Evolutionary conservation across 805 yeast species (phyloP).

Genomic region (Candida qinlingensis): DNA sequence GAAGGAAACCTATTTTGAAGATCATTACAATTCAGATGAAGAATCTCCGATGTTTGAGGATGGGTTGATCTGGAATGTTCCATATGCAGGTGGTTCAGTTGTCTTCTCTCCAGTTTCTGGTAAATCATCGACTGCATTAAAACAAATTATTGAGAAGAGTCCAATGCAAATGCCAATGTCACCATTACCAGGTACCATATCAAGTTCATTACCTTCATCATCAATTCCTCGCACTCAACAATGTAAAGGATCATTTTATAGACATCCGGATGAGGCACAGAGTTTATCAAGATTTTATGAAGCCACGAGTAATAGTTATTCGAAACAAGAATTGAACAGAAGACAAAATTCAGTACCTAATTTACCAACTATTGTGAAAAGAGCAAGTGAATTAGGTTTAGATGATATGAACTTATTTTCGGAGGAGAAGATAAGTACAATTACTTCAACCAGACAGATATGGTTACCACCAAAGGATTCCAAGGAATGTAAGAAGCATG

Average conservation of each 20-base stretch:
- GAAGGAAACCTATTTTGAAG: conserved; percentile 35
- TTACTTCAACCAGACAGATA: conserved; percentile 55
- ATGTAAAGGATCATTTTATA: conserved; percentile 7
- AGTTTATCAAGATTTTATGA: conserved; percentile 22
- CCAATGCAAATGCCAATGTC: conserved; percentile 36
- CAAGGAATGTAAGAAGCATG: conserved; percentile 50
- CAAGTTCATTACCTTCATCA: conserved; percentile 3
- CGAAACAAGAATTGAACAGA: conserved; percentile 12
- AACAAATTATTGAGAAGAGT: conserved; percentile 18
- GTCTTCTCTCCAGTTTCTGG: conserved; percentile 22
- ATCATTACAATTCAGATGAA: conserved; percentile 27
- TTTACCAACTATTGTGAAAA: conserved; percentile 33
- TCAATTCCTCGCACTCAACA: not conserved
- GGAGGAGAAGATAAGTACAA: conserved; percentile 22
- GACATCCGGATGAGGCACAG: conserved; percentile 20
- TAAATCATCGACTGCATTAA: conserved; percentile 19
- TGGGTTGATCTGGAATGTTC: conserved; percentile 46
- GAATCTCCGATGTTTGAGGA: conserved; percentile 31
- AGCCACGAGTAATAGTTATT: conserved; percentile 13
- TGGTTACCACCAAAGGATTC: conserved; percentile 64
- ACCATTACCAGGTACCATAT: conserved; percentile 40
- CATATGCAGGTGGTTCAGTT: conserved; percentile 34
- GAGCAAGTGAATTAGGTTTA: conserved; percentile 35
- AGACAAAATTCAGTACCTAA: conserved; percentile 14
- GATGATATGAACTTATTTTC: conserved; percentile 61